Conservation (phyloP, 2,329 filamentous ascomycete species). For the Neobulgaria alba region DNA sequence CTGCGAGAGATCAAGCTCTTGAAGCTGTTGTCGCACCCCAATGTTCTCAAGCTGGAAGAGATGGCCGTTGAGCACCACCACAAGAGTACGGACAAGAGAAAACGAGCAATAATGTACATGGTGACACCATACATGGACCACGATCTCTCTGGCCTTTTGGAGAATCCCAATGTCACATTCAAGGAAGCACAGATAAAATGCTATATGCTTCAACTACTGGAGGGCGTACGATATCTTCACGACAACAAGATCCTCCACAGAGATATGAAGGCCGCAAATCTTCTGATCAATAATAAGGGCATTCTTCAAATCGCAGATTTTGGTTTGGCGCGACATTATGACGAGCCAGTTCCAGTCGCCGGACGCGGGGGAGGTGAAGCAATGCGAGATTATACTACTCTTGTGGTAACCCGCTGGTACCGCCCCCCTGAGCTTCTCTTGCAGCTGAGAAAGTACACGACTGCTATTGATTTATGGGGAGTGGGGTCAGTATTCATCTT, state of each 20-base stretch:
- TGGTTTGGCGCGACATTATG: constrained; percentile 86
- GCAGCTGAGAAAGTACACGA: constrained; percentile 85
- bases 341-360: constrained; percentile 68
- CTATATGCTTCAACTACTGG: constrained; percentile 88
- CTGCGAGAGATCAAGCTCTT: constrained; percentile 95
- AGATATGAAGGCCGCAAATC: constrained; percentile 98
- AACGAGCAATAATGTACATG: constrained; percentile 92
- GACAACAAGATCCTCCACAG: constrained; percentile 84
- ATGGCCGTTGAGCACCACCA: constrained; percentile 83
- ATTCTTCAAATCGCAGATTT: constrained; percentile 97
- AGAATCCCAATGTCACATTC: constrained; percentile 85
- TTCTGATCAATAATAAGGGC: constrained; percentile 90
- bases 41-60: constrained; percentile 80
- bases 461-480: constrained; percentile 96
- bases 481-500: constrained; percentile 59
- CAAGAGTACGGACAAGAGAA: constrained; percentile 57
- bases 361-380: constrained; percentile 79
- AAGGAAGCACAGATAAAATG: constrained; percentile 92
- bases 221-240: constrained; percentile 85
- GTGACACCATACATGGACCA: constrained; percentile 98
- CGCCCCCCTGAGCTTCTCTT: constrained; percentile 86
- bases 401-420: constrained; percentile 97
- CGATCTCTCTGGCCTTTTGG: constrained; percentile 91
- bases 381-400: constrained; percentile 83
- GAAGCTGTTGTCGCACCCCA: constrained; percentile 87